Base-by-base conservation (phyloP, 2,329 filamentous ascomycete species). In the Scopulariopsis brevicaulis region DNA sequence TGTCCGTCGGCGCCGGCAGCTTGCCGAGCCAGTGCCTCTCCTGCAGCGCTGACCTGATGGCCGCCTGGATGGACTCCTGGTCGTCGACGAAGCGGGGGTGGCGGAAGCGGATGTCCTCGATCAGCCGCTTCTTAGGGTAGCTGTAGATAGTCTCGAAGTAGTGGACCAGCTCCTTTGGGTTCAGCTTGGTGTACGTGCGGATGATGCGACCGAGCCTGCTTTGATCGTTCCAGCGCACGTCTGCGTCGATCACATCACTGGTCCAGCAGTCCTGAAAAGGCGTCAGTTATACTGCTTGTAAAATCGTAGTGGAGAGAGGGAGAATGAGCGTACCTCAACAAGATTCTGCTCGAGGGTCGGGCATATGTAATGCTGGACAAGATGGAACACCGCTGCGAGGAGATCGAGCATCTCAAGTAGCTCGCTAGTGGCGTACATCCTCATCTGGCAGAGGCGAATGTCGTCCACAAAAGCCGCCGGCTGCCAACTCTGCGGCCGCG, bases 101-200 rank as follows among this genome's bases (percentile, higher is more conserved):
- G 12, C 68, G 68, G 4, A 70, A 62, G 6, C 68, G 71, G 4
- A 78, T 69, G 57, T 74, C 73, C 5, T 65, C 62, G 12, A 80
- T 70, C 10, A 80, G 72, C 11, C 73, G 73, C 34, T 67, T 68
- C 54, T 74, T 75, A 24, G 74, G 73, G 51, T 76, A 78, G 57
- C 69, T 71, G 63, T 76, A 75, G 20, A 73, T 72, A 57, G 75
- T 72, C 32, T 75, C 70, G 51, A 81, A 71, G 58, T 80, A 72
- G 60, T 75, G 68, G 61, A 79, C 71, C n/a, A 83, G 70, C 58
- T 78, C 71, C 12, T 71, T 66, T 0, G 80, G 80, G 4, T 72
- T 69, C 8, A 82, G 70, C 67, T 81, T 82, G 63, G 77, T 68
- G 59, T 75, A 75, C 1, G 73, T 75, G 60, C 73, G 73, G 48